These are phyloP conservation scores for Grosmannia penicillata DNA, from an alignment of 2,329 filamentous ascomycete species.

Conservation along the genomic window DNA sequence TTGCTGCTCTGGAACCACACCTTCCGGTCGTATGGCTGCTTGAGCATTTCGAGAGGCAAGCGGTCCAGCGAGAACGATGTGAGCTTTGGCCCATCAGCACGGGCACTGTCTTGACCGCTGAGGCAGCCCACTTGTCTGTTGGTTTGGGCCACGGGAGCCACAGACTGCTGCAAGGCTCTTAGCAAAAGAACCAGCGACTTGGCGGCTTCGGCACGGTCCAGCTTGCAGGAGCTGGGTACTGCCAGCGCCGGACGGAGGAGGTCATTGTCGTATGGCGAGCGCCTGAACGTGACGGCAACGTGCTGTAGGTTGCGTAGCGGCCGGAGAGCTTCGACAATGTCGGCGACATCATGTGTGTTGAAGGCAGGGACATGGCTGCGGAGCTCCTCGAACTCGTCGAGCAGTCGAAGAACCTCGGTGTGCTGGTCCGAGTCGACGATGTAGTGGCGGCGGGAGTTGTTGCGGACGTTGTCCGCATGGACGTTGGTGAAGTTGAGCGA, in stretches of 20 bases:
- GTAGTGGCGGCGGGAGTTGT: slow-evolving; percentile 20
- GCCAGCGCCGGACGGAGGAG: slow-evolving; percentile 22
- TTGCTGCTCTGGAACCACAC: slow-evolving; percentile 27
- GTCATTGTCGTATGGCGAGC: slow-evolving; percentile 23
- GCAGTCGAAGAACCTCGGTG: slow-evolving; percentile 16
- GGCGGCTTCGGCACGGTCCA: slow-evolving; percentile 22
- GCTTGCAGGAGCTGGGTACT: slow-evolving; percentile 23
- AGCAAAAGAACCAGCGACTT: slow-evolving; percentile 16
- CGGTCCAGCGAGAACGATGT: slow-evolving; percentile 25
- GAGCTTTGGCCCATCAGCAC: slow-evolving; percentile 10
- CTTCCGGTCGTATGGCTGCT: slow-evolving; percentile 19
- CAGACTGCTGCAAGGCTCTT: slow-evolving; percentile 8
- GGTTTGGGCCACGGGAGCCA: too few relatives aligned
- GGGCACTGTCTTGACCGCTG: too few relatives aligned
- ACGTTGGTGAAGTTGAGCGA: slow-evolving; percentile 30
- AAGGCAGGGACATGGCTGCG: slow-evolving; percentile 21
- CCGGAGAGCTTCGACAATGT: slow-evolving; percentile 19
- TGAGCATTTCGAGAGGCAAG: slow-evolving; percentile 27
- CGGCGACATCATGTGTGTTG: slow-evolving; percentile 14
- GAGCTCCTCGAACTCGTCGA: slow-evolving; percentile 20
- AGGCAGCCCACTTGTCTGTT: too few relatives aligned
- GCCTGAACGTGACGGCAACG: slow-evolving; percentile 26
- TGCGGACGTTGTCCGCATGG: slow-evolving; percentile 24
- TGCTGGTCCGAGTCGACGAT: slow-evolving; percentile 22
- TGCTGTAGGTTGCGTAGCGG: slow-evolving; percentile 23